These are phyloP conservation scores for Naganishia vaughanmartiniae DNA, from an alignment of 768 basidiomycete species.

Conservation along the genomic window DNA sequence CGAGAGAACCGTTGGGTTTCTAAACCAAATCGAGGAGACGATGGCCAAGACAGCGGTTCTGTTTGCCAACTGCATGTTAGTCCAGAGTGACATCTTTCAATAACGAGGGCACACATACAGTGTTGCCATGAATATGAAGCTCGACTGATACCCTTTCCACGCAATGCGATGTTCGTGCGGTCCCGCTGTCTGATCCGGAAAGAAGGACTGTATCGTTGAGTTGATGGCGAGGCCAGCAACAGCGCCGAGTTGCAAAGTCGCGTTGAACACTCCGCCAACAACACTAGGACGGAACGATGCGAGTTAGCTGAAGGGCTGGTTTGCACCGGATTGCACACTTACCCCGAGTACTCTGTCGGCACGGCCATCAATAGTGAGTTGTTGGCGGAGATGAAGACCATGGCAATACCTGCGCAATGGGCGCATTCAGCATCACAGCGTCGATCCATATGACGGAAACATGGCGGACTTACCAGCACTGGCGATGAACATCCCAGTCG, in stretches of 20 bases:
- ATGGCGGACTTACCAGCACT: slow-evolving; percentile 23
- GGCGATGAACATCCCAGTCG: slow-evolving; percentile 24
- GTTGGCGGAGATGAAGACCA: slow-evolving; percentile 29
- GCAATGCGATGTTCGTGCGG: slow-evolving; percentile 1
- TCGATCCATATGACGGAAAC: background rate
- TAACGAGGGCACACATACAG: background rate
- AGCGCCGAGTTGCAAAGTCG: slow-evolving; percentile 27
- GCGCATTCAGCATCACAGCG: background rate
- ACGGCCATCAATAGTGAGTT: slow-evolving; percentile 27
- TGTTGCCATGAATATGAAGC: slow-evolving; percentile 27
- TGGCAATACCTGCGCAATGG: slow-evolving; percentile 22
- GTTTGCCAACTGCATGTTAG: background rate
- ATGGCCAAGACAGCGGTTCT: slow-evolving; percentile 26
- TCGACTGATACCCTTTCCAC: slow-evolving; percentile 27
- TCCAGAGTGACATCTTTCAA: background rate
- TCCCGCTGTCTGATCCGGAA: background rate
- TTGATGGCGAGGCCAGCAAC: slow-evolving; percentile 29
- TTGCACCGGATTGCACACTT: background rate
- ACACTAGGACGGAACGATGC: background rate
- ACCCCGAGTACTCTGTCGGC: slow-evolving; percentile 27
- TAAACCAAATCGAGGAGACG: slow-evolving; percentile 31
- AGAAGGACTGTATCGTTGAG: slow-evolving; percentile 24
- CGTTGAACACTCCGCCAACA: slow-evolving; percentile 32
- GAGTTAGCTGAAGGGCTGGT: background rate
- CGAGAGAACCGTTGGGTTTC: slow-evolving; percentile 7